phyloP scores from a whole-genome alignment of 2,329 filamentous ascomycete species.

The Cladosporium oxysporum region DNA sequence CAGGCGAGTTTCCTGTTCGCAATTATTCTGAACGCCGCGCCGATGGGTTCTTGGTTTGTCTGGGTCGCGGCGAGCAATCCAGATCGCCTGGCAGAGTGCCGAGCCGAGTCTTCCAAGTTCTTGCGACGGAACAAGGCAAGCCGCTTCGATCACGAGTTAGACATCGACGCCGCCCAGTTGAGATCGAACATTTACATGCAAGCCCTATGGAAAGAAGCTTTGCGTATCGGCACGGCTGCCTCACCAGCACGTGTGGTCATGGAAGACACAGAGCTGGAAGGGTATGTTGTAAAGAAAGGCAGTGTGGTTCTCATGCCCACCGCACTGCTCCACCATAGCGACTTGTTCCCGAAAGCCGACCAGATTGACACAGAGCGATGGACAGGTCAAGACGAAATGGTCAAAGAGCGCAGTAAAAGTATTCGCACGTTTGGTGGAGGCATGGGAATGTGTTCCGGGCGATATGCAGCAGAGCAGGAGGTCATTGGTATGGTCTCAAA shows the following conservation, averaged over 20 bases:
- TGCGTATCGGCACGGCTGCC: slow-evolving; percentile 19
- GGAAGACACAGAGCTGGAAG: slow-evolving; percentile 20
- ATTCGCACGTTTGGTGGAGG: slow-evolving; percentile 21
- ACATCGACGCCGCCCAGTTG: not conserved
- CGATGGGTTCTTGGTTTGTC: slow-evolving; percentile 18
- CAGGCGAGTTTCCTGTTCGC: slow-evolving; percentile 22
- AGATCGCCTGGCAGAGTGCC: slow-evolving; percentile 13
- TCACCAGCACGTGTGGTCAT: slow-evolving; percentile 21
- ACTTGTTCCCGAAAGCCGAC: slow-evolving; percentile 12
- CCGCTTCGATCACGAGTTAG: not conserved
- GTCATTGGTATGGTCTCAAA: slow-evolving; percentile 19
- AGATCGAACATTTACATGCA: slow-evolving; percentile 14
- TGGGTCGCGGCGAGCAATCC: slow-evolving; percentile 16
- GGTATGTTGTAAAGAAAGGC: slow-evolving; percentile 9
- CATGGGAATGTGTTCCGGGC: slow-evolving; percentile 17
- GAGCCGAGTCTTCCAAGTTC: not conserved
- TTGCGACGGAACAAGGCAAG: not conserved
- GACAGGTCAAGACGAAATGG: slow-evolving; percentile 6
- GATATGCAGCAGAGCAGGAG: slow-evolving; percentile 20
- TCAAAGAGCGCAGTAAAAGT: slow-evolving; percentile 2
- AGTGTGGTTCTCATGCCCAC: slow-evolving; percentile 20
- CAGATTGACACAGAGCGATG: slow-evolving; percentile 12
- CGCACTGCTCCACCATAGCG: slow-evolving; percentile 16
- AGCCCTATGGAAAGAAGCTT: slow-evolving; percentile 18
- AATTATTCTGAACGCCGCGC: slow-evolving; percentile 19